Base-by-base conservation (phyloP, 2,329 filamentous ascomycete genomes). In the Grosmannia huntii region DNA sequence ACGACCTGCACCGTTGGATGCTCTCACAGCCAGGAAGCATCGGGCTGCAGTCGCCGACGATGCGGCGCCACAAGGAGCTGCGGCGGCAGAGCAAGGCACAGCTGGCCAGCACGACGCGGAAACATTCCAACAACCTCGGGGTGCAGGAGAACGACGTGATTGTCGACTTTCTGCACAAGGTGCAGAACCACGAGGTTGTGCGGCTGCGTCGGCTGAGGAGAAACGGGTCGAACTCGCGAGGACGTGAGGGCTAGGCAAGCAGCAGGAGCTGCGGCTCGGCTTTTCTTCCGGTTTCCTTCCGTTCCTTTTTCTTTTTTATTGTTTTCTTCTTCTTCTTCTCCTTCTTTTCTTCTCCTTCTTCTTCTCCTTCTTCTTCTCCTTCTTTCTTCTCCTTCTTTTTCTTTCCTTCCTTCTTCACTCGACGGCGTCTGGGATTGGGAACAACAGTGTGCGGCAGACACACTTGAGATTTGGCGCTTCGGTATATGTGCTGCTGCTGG, bases 61-160 rank as follows among this genome's bases (percentile, higher is more conserved):
- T 90, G 83, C 82, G 84, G 50, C 75, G 85, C 59, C 79, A 77
- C 64, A 82, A 81, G 63, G 76, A 82, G 53, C 77, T 83, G 65
- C 75, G 84, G 56, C 78, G 86, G 57, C 84, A 90, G 68, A 81
- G 80, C 65, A 87, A 87, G 68, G 84, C 89, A 44, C 80, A 87
- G 63, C 75, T 95, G 57, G 86, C 86, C 10, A 77, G 83, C 63
- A 78, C 82, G 1, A 86, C 91, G 54, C 79, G 88, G 63, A 91
- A 90, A 69, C 87, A 94, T 71, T 94, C 94, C 73, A 94, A 94
- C 68, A 83, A 82, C 38, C 77, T 88, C 63, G 86, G 86, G 19
- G 82, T 92, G 48, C 85, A 84, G 63, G 89, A 95, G 73, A 90
- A 85, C 67, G 89, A 94, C 65, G 85, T 90, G 63, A 86, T 94